A percentile compares a stretch with the other conserved stretches of the same genome.
phyloP scores from a whole-genome alignment of 2,329 filamentous ascomycete genomes.

The Venturia carpophila region DNA sequence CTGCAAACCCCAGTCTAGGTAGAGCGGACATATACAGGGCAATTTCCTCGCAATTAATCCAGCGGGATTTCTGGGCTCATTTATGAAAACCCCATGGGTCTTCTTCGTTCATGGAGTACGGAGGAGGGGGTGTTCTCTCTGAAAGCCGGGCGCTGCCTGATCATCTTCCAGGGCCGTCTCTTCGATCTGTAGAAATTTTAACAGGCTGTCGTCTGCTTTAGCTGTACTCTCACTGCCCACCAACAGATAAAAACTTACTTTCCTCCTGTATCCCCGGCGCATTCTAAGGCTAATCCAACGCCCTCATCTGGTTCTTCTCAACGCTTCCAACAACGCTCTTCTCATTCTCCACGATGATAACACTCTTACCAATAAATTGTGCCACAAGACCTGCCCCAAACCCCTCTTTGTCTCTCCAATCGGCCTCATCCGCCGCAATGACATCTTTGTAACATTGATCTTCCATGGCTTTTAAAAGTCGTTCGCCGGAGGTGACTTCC shows the following conservation, averaged over 20 bases:
- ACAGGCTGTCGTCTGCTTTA: too few relatives aligned
- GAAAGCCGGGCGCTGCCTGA: too few relatives aligned
- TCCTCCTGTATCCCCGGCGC: not conserved
- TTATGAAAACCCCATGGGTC: too few relatives aligned
- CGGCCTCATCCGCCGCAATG: slow-evolving; percentile 28
- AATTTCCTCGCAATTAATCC: too few relatives aligned
- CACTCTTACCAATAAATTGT: slow-evolving; percentile 21
- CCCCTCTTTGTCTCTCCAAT: slow-evolving; percentile 28
- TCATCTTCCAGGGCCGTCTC: too few relatives aligned
- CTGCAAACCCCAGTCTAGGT: too few relatives aligned
- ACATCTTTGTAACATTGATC: slow-evolving; percentile 28
- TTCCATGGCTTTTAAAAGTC: slow-evolving; percentile 26
- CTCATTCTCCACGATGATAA: slow-evolving; percentile 19
- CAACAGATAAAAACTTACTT: not conserved
- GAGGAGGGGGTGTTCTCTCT: too few relatives aligned
- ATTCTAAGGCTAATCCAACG: not conserved
- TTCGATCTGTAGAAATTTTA: too few relatives aligned
- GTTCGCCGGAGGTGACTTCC: slow-evolving; percentile 25
- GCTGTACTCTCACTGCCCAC: too few relatives aligned
- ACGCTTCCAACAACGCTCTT: slow-evolving; percentile 8
- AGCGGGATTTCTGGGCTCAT: too few relatives aligned
- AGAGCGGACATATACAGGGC: too few relatives aligned
- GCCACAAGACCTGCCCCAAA: slow-evolving; percentile 21
- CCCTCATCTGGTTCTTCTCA: slow-evolving; percentile 12
- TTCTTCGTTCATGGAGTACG: too few relatives aligned